Evolutionary conservation across 2,329 filamentous ascomycete genomes (phyloP), one percentile per base, ranked within the genome.

Genomic region (Stenocarpella maydis): DNA sequence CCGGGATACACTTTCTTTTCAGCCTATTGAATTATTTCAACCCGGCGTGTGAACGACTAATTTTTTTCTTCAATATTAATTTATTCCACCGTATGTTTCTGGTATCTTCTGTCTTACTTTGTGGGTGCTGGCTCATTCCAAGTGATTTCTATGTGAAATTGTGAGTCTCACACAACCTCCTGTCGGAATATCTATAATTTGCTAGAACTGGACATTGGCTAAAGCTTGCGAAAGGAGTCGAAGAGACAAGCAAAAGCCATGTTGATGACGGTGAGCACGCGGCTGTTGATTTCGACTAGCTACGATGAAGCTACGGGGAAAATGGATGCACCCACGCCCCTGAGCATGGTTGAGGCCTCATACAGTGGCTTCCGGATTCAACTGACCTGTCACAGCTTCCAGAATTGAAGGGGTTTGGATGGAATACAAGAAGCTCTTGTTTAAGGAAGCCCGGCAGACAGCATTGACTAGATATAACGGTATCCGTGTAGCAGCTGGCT

Each of bases 81-180:
- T 12, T 2, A 12, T 37, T 9, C 2, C 34, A 10, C 12, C 6
- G 9, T 37, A 37, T 12, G 12, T 9, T 37, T 37, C 2, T 2
- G 12, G 5, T 37, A 37, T 37, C 9, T 7, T 37, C 66, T 2
- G 66, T 68, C 34, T n/a, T n/a, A 53, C 64, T 45, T 55, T 68
- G 15, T 68, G 66, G 66, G 55, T 68, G 49, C 66, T 55, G 4
- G 39, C 53, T 14, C 45, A 53, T 6, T 64, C 45, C 26, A 68
- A 64, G 15, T 64, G 8, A 64, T 19, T 68, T 64, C 34, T 68
- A 64, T 52, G 31, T 52, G 3, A 34, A 64, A 17, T 68, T 68
- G 55, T 68, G 15, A 53, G 66, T 54, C 12, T 10, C 19, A 10
- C 17, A n/a, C 34, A 37, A 7, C 5, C 5, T 8, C 19, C 2